phyloP scores from a whole-genome alignment of 176 grass and related monocot genomes.

The Eragrostis curvula region DNA sequence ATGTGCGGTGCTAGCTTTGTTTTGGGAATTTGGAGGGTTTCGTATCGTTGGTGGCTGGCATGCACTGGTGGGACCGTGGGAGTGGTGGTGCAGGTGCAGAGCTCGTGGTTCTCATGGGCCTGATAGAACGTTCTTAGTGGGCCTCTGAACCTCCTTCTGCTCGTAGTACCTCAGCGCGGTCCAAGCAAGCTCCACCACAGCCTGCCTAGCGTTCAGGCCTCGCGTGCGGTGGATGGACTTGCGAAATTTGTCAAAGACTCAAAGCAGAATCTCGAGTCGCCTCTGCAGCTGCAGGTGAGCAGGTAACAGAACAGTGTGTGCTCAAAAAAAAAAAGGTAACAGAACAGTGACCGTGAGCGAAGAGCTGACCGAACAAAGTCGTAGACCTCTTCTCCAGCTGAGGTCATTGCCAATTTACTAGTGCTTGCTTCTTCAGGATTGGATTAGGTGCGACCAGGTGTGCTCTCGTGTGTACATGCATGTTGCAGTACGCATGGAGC shows the following conservation, averaged over 20 bases:
- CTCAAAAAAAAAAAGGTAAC: no score
- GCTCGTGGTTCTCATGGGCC: neutral
- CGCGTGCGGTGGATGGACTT: no score
- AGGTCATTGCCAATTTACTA: neutral
- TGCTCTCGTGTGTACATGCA: slow-evolving; percentile 14
- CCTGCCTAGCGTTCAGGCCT: no score
- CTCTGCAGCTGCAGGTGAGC: neutral
- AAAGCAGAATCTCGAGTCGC: no score
- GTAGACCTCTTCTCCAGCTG: neutral
- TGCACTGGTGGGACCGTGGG: no score
- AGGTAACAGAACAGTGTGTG: neutral
- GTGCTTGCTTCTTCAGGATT: neutral
- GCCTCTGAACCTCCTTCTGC: neutral
- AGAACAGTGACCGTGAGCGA: neutral
- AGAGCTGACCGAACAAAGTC: slow-evolving; percentile 5
- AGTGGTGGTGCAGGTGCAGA: neutral
- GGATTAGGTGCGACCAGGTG: slow-evolving; percentile 1
- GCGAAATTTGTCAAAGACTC: no score
- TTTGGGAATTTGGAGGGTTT: neutral
- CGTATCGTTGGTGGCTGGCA: no score
- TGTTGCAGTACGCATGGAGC: neutral
- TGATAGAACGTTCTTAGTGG: neutral
- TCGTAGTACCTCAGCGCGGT: neutral
- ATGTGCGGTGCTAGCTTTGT: neutral
- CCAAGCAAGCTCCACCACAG: neutral